Percentiles rank a stretch among this genome's conserved stretches.
These are phyloP conservation scores for Globisporangium lucens DNA, from an alignment of 352 stramenopile species.

Conservation along the genomic window DNA sequence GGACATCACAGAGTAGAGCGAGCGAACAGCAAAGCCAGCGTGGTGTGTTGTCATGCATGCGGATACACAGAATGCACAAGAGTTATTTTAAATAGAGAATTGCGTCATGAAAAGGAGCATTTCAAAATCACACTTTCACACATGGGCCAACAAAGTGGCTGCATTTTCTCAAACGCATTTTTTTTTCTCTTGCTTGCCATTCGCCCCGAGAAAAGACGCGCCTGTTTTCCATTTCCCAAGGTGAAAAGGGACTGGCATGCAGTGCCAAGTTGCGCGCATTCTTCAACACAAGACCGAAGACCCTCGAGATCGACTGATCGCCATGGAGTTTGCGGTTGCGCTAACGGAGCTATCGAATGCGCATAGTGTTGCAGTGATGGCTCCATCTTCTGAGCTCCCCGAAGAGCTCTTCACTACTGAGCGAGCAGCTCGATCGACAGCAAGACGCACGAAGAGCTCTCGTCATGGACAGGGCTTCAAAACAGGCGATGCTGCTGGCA, in stretches of 20 bases:
- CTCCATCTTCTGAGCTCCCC: neutral
- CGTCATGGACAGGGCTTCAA: neutral
- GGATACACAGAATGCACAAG: neutral
- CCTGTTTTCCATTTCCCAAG: neutral
- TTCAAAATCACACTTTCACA: neutral
- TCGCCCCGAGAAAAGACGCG: neutral
- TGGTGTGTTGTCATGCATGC: neutral
- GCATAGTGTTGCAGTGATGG: neutral
- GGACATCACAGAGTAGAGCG: neutral
- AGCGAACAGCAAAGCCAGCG: neutral
- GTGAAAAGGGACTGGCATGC: neutral
- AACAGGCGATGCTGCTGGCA: too few species aligned
- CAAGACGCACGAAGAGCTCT: neutral
- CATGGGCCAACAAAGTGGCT: neutral
- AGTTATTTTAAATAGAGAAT: constrained; percentile 1
- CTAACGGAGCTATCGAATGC: neutral
- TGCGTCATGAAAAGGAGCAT: neutral
- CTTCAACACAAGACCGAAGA: neutral
- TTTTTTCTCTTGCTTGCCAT: neutral
- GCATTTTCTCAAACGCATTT: neutral
- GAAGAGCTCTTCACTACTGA: neutral
- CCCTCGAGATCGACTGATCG: neutral
- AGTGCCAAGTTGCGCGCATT: neutral
- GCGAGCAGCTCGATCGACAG: neutral
- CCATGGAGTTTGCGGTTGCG: neutral